Evolutionary conservation across 2,329 filamentous ascomycete species (phyloP).

Genomic region (Cladosporium sp.): DNA sequence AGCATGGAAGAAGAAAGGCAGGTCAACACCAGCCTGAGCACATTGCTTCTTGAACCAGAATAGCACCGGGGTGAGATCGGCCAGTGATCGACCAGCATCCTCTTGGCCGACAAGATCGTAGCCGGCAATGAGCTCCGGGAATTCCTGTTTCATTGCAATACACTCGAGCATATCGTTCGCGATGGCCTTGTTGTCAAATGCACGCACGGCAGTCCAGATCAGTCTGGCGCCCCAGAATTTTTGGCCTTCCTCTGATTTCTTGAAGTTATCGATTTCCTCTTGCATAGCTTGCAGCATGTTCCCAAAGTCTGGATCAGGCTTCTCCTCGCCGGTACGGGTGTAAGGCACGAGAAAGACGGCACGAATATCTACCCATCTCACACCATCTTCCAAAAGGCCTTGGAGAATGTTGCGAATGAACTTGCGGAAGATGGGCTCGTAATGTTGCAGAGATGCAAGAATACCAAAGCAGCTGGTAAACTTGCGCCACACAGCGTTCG

Average conservation of each 20-base stretch:
- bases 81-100: slow-evolving; percentile 70
- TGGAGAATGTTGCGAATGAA: slow-evolving; percentile 70
- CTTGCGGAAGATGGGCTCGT: slow-evolving; percentile 81
- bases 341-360: slow-evolving; percentile 71
- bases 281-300: slow-evolving; percentile 69
- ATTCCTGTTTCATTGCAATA: slow-evolving; percentile 73
- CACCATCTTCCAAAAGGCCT: slow-evolving; percentile 72
- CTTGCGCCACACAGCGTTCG: slow-evolving; percentile 80
- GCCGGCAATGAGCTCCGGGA: slow-evolving; percentile 75
- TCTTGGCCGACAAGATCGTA: slow-evolving; percentile 91
- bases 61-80: slow-evolving; percentile 74
- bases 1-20: slow-evolving; percentile 96
- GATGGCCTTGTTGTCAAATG: slow-evolving; percentile 60
- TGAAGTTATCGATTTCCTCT: slow-evolving; percentile 76
- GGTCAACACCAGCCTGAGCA: slow-evolving; percentile 68
- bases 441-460: slow-evolving; percentile 71
- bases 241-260: slow-evolving; percentile 63
- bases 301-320: slow-evolving; percentile 62
- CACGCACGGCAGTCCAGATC: slow-evolving; percentile 77
- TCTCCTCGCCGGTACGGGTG: slow-evolving; percentile 59
- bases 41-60: slow-evolving; percentile 94
- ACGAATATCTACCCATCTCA: slow-evolving; percentile 79
- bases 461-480: slow-evolving; percentile 75
- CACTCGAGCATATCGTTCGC: slow-evolving; percentile 80
- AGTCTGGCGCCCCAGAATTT: slow-evolving; percentile 80